phyloP scores from a whole-genome alignment of 2,329 filamentous ascomycete genomes.

The Colletotrichum higginsianum region DNA sequence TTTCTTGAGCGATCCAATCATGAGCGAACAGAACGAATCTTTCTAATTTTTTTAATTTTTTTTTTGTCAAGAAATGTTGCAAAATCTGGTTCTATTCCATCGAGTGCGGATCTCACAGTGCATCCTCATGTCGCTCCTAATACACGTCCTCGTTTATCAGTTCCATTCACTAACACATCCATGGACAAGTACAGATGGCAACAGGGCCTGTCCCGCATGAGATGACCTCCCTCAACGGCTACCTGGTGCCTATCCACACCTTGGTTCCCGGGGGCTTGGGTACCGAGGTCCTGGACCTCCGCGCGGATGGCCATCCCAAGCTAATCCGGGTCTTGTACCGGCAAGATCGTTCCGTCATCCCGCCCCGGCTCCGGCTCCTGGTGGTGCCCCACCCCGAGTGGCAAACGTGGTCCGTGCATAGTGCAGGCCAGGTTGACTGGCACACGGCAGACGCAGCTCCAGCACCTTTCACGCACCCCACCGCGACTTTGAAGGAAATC shows the following conservation, averaged over 20 bases:
- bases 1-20: background rate
- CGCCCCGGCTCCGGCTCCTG: constrained; percentile 30
- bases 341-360: constrained; percentile 1
- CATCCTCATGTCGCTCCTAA: background rate
- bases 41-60: no score
- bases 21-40: no score
- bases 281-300: background rate
- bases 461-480: constrained; percentile 24
- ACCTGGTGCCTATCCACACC: background rate
- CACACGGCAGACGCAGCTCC: constrained; percentile 7
- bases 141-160: background rate
- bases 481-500: constrained; percentile 22
- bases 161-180: background rate
- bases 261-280: background rate
- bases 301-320: background rate
- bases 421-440: constrained; percentile 6
- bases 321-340: constrained; percentile 10
- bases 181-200: constrained; percentile 1
- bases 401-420: constrained; percentile 29
- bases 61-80: no score
- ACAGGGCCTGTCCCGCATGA: background rate
- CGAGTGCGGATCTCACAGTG: background rate
- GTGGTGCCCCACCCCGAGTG: constrained; percentile 8
- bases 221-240: background rate
- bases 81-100: background rate